These are phyloP conservation scores for Cercospora nicotianae DNA, from an alignment of 2,329 filamentous ascomycete genomes.

Conservation along the genomic window DNA sequence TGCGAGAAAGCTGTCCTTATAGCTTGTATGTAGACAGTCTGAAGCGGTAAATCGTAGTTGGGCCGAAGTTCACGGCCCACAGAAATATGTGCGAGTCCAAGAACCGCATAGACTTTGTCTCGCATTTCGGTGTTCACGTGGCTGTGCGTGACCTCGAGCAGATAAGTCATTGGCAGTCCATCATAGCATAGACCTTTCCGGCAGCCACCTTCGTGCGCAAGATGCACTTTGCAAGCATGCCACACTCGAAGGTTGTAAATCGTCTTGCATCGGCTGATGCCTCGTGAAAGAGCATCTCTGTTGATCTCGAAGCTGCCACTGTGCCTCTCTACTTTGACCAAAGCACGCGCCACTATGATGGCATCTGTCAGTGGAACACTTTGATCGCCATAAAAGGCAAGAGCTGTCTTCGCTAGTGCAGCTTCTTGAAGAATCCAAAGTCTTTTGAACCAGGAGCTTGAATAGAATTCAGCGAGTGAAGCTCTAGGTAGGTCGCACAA, in stretches of 20 bases:
- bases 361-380: background rate
- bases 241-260: background rate
- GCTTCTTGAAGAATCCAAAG: background rate
- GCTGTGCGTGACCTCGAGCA: background rate
- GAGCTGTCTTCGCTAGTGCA: background rate
- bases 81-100: background rate
- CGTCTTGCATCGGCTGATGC: background rate
- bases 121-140: background rate
- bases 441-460: background rate
- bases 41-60: background rate
- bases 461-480: background rate
- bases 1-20: background rate
- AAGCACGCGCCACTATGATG: background rate
- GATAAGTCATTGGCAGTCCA: background rate
- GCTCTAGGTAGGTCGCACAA: background rate
- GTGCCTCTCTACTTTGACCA: background rate
- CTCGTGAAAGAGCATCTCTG: background rate
- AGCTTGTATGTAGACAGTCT: background rate
- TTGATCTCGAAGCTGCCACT: background rate
- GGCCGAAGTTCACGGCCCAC: background rate
- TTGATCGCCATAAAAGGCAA: background rate
- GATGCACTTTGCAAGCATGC: background rate
- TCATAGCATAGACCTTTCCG: background rate
- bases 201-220: background rate
- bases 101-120: background rate